phyloP scores from a whole-genome alignment of 306 rosid species.

The Boehmeria nivea region DNA sequence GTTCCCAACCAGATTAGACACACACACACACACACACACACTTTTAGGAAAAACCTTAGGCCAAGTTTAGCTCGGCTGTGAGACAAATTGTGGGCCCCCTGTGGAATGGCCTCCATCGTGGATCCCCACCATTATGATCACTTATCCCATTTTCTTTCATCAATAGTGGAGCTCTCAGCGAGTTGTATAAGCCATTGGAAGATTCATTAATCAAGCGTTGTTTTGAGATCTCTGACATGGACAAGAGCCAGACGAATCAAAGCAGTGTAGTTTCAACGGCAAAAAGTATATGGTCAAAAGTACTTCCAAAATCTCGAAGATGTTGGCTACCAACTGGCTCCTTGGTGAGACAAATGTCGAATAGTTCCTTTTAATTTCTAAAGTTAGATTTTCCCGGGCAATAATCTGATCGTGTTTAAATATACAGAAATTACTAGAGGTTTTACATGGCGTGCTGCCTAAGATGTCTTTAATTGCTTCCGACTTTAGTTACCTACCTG shows the following conservation, averaged over 20 bases:
- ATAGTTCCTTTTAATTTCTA: constrained; percentile 9
- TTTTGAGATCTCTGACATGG: constrained; percentile 58
- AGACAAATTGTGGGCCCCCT: too few relatives aligned
- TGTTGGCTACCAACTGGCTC: constrained; percentile 98
- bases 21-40: too few relatives aligned
- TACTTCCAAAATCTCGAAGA: constrained; percentile 75
- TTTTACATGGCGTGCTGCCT: constrained; percentile 76
- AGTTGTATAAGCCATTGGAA: constrained; percentile 72
- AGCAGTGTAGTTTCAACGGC: constrained; percentile 35
- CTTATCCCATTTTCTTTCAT: neutral
- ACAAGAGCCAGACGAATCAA: constrained; percentile 30
- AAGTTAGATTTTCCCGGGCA: constrained; percentile 7
- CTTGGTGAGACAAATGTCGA: constrained; percentile 53
- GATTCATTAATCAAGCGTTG: constrained; percentile 70
- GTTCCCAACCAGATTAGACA: too few relatives aligned
- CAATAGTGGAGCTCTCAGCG: constrained; percentile 45
- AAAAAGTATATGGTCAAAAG: constrained; percentile 76
- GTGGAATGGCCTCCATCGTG: too few relatives aligned
- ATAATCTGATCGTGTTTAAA: constrained; percentile 16
- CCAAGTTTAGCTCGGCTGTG: too few relatives aligned
- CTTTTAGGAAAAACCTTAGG: too few relatives aligned
- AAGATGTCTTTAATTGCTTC: constrained; percentile 97
- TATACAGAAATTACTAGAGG: constrained; percentile 74
- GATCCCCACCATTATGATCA: too few relatives aligned
- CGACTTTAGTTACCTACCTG: constrained; percentile 88